phyloP scores from a whole-genome alignment of 179 eudicot genomes.

The Heliamphora pulchella region DNA sequence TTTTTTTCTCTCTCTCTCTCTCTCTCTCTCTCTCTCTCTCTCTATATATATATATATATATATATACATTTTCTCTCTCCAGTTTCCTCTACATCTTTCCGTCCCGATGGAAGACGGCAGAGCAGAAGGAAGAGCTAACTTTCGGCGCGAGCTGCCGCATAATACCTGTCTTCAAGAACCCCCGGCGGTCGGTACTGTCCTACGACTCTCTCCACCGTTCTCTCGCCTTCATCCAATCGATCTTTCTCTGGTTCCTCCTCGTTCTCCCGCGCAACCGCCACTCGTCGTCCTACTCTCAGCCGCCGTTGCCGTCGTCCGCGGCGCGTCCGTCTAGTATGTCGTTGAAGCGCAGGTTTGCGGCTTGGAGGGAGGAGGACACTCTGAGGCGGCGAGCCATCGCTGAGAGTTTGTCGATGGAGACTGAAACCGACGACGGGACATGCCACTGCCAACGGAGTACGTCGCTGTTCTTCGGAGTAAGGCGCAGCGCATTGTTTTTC shows the following conservation, averaged over 20 bases:
- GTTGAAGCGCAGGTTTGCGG: conserved; percentile 30
- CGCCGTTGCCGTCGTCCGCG: conserved; percentile 21
- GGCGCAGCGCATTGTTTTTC: conserved; percentile 67
- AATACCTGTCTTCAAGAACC: conserved; percentile 57
- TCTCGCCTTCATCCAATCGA: conserved; percentile 54
- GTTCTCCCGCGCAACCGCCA: conserved; percentile 40
- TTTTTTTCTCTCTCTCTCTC: too few species aligned
- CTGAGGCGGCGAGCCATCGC: conserved; percentile 67
- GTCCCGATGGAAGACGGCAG: conserved; percentile 5
- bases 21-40: not conserved
- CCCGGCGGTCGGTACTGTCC: conserved; percentile 38
- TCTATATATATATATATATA: too few species aligned
- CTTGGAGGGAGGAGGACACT: conserved; percentile 60
- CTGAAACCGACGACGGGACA: conserved; percentile 24
- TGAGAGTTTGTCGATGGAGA: conserved; percentile 44
- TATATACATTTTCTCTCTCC: not conserved
- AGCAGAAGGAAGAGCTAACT: conserved; percentile 22
- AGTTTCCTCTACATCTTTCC: not conserved
- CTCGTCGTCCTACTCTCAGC: conserved; percentile 19
- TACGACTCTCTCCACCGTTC: conserved; percentile 34
- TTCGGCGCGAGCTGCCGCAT: conserved; percentile 29
- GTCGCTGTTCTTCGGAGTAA: conserved; percentile 50
- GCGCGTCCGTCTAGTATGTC: conserved; percentile 20
- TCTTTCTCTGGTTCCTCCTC: conserved; percentile 63
- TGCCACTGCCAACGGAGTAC: conserved; percentile 39